Percentiles rank a stretch among this genome's conserved stretches.
These are phyloP conservation scores for Colletotrichum australisinense DNA, from an alignment of 2,329 filamentous ascomycete species.

Conservation along the genomic window DNA sequence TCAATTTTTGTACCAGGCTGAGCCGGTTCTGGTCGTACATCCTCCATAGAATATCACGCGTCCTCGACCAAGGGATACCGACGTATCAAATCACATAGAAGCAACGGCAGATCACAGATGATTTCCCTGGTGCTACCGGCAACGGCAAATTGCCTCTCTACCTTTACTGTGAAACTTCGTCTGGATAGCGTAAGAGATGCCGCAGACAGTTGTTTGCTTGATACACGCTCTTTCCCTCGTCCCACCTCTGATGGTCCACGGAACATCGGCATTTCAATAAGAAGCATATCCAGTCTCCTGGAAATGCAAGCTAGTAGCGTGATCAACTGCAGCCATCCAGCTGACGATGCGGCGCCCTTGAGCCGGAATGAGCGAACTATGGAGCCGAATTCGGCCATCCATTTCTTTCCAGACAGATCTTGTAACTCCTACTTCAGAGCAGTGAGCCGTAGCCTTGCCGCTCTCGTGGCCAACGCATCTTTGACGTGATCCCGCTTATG, in stretches of 20 bases:
- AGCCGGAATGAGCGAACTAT: neutral
- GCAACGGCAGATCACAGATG: slow-evolving; percentile 9
- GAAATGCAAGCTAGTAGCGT: slow-evolving; percentile 14
- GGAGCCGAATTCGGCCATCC: neutral
- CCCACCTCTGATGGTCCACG: neutral
- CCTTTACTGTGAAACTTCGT: neutral
- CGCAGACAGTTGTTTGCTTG: slow-evolving; percentile 7
- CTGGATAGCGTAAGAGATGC: neutral
- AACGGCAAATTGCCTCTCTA: slow-evolving; percentile 14
- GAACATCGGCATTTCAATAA: slow-evolving; percentile 13
- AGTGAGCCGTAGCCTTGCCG: too few relatives aligned
- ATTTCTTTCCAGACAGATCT: neutral
- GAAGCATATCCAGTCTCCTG: slow-evolving; percentile 31
- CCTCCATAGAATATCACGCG: neutral
- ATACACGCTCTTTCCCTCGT: neutral
- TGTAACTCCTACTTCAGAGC: neutral
- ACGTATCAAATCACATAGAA: neutral
- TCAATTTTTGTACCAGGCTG: neutral
- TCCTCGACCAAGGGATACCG: neutral
- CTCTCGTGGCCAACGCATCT: neutral
- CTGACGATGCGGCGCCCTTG: slow-evolving; percentile 13
- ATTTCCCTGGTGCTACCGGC: slow-evolving; percentile 2
- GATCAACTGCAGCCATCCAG: slow-evolving; percentile 29
- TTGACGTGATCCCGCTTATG: neutral
- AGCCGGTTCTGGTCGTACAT: neutral